These are phyloP conservation scores for Violaceomyces palustris DNA, from an alignment of 1,284 basidiomycete species.

Conservation along the genomic window DNA sequence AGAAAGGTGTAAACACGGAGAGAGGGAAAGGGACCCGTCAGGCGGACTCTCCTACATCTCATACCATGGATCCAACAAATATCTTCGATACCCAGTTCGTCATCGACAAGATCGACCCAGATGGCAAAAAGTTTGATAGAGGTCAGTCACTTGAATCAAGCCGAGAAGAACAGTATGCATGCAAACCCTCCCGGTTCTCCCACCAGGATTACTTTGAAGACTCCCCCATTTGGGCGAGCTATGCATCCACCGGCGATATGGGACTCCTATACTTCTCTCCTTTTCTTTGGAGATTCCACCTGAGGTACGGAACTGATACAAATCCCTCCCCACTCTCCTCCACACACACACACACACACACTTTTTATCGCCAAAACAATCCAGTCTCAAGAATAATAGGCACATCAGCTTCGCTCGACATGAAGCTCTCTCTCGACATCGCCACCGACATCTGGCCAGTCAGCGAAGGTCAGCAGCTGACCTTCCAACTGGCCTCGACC, in stretches of 20 bases:
- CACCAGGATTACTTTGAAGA: no score
- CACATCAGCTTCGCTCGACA: conserved; percentile 62
- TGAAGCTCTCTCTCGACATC: conserved; percentile 71
- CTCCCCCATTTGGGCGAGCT: no score
- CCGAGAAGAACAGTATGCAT: no score
- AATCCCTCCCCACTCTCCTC: neutral
- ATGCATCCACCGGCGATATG: neutral
- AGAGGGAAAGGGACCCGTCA: no score
- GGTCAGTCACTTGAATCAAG: no score
- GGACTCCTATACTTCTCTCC: no score
- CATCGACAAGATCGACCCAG: conserved; percentile 50
- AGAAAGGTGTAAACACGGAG: no score
- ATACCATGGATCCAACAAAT: conserved; percentile 45
- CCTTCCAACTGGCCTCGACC: conserved; percentile 70
- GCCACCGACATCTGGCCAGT: conserved; percentile 53
- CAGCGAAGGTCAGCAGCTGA: conserved; percentile 65
- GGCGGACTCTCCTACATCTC: neutral
- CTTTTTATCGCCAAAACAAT: no score
- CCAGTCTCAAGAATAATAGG: conserved; percentile 44
- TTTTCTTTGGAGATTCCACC: no score
- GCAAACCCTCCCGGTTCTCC: no score
- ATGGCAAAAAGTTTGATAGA: conserved; percentile 95
- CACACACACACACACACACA: neutral
- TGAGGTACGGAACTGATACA: conserved; percentile 1
- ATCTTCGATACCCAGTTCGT: conserved; percentile 51